phyloP scores from a whole-genome alignment of 2,329 filamentous ascomycete species.

The Beauveria pseudobassiana region DNA sequence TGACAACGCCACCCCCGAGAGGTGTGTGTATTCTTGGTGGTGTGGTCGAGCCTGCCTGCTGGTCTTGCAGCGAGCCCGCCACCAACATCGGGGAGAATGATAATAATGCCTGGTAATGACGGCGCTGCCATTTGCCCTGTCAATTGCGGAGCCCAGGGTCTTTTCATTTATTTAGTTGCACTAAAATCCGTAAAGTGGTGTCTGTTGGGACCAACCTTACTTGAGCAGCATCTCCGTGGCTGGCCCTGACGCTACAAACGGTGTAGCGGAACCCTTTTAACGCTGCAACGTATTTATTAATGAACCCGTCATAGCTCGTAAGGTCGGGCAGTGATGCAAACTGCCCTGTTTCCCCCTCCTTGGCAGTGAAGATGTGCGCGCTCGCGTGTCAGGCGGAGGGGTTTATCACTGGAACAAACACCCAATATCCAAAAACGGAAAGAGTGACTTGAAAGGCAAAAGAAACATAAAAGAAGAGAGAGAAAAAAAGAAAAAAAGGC shows the following conservation, averaged over 20 bases:
- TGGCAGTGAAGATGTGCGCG: no score
- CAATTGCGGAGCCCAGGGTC: neutral
- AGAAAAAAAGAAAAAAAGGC: neutral
- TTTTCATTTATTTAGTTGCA: neutral
- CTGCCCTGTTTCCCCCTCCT: no score
- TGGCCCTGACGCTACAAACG: neutral
- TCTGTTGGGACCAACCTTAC: neutral
- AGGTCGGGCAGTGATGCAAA: neutral
- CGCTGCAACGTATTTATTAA: neutral
- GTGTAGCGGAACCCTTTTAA: neutral
- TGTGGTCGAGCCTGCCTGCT: neutral
- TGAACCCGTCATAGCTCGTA: neutral
- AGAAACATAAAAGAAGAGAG: neutral
- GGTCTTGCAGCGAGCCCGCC: neutral
- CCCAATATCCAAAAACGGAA: neutral
- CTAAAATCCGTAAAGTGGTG: no score
- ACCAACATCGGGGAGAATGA: neutral
- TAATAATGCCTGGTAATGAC: neutral
- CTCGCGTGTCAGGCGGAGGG: no score
- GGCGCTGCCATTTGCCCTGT: neutral
- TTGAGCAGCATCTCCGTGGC: slow-evolving; percentile 3
- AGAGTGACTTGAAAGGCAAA: neutral
- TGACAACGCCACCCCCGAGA: slow-evolving; percentile 7
- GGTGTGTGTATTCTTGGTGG: neutral
- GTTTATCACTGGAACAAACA: neutral